Base-by-base conservation (phyloP, 2,329 filamentous ascomycete genomes). In the Hysterium pulicare region DNA sequence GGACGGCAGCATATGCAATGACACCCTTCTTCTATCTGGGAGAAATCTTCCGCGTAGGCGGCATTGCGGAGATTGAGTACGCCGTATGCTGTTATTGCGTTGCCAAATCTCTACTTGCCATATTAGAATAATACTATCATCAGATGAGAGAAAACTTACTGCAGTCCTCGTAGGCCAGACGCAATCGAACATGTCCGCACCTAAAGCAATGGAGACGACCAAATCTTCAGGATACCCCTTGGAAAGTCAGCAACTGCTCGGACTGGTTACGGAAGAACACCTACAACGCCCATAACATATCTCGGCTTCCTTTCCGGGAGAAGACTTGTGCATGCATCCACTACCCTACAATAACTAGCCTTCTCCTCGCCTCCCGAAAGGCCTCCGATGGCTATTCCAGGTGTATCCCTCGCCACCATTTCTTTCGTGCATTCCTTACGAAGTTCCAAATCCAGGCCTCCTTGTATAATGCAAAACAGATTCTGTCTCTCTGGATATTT, bases 181-280 rank as follows among this genome's bases (percentile, higher is more conserved):
- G 62, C 94, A 98, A 70, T 98, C 93, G 64, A 98, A 98, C 93
- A 98, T 98, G 69, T 98, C 93, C 37, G 93, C 93, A 3, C 93
- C 93, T 1, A 98, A 77, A 1, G 93, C 93, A 3, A 96, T 84
- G 40, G 89, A 94, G 30, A 98, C 90, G 2, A 98, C 81, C 42
- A 98, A 75, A 61, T 98, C 93, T 71, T 97, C 93, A 1, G 93
- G 93, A 66, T 96, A 98, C 10, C 93, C 90, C 77, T 80, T 40
- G 20, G 10, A 41, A 53, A 37, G 61, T 65, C n/a, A 55, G 48
- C 32, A 38, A 45, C 28, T 13, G 1, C 11, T 40, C 5, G 20
- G 20, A 16, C 13, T 28, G 16, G 17, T 5, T n/a, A n/a, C n/a
- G n/a, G n/a, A n/a, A n/a, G n/a, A n/a, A n/a, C 36, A 59, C 75